Base-by-base conservation (phyloP, 371 early-diverging fungal species). In the Paramicrosporidium saccamoebae region DNA sequence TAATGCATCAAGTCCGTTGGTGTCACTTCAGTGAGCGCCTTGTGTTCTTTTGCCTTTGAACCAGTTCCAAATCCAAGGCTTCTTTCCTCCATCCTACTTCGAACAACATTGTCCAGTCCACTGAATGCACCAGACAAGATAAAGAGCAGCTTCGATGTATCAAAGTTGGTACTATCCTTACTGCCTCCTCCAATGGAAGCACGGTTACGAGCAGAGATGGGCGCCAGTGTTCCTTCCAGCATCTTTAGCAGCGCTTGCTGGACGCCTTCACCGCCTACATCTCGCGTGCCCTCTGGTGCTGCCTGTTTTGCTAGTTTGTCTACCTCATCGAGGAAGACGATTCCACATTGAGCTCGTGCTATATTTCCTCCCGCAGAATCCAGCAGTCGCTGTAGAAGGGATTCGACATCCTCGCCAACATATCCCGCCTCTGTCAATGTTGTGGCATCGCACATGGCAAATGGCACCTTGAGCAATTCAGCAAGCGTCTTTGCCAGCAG, bases 191-290 rank as follows among this genome's bases (percentile, higher is more conserved):
- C 23, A n/a, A 21, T n/a, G 7, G 14, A 10, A 1, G 27, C 28
- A 8, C 14, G 19, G 25, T 43, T 25, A 33, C 46, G 22, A 20
- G 17, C 11, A 16, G 5, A 24, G 25, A 4, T 60, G 16, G 64
- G 67, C 9, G 78, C 69, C 0, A 61, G 50, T 0, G 79, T 77
- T 4, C 77, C 77, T 43, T 78, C 79, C 5, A 79, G 41, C 74
- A 79, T 77, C 3, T 73, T 45, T 20, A 81, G 40, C 8, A 78
- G 34, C 0, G 68, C 59, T 36, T 81, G 78, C 33, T 81, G 82
- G 3, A 81, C 82, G 4, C 82, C 82, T 39, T 81, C 79, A 22
- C 82, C 82, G 4, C 71, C 64, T 0, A 81, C 78, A 42, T 81
- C 82, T 30, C 72, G 66, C n/a, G 73, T 55, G 10, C 57, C 47